Evolutionary conservation across 1,284 basidiomycete species (phyloP).

Genomic region (Phaffia rhodozyma): DNA sequence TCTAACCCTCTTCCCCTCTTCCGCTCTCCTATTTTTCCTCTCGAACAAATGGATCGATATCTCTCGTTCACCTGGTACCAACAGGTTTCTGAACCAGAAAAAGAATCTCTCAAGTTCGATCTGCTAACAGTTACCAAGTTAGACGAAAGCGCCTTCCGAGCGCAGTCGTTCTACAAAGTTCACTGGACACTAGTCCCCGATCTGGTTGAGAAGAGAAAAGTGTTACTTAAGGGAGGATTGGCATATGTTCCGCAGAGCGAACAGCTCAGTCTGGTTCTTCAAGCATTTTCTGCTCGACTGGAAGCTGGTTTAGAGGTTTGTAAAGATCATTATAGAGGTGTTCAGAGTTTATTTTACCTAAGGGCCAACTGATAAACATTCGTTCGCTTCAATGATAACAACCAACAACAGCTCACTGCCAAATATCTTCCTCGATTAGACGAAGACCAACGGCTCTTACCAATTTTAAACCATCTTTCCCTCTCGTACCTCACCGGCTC

Average conservation of each 20-base stretch:
- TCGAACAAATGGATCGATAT: neutral
- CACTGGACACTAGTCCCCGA: slow-evolving; percentile 88
- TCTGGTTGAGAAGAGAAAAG: slow-evolving; percentile 71
- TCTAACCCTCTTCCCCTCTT: neutral
- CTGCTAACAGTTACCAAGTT: slow-evolving; percentile 40
- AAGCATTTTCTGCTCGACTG: slow-evolving; percentile 72
- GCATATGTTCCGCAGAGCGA: slow-evolving; percentile 79
- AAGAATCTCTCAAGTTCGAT: slow-evolving; percentile 42
- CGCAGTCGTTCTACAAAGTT: slow-evolving; percentile 31
- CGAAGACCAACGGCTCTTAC: slow-evolving; percentile 83
- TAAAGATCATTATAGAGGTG: slow-evolving; percentile 6
- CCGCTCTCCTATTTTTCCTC: neutral
- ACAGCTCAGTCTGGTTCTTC: slow-evolving; percentile 75
- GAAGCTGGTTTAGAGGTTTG: slow-evolving; percentile 66
- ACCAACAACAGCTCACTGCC: slow-evolving; percentile 56
- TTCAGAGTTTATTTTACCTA: neutral
- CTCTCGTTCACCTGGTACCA: neutral
- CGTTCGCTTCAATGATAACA: neutral
- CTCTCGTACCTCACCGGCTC: slow-evolving; percentile 81
- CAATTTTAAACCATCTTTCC: slow-evolving; percentile 84
- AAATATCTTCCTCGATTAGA: slow-evolving; percentile 85
- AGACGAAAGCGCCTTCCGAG: neutral
- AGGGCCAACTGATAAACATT: neutral
- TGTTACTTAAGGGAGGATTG: slow-evolving; percentile 68
- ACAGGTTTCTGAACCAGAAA: slow-evolving; percentile 54